Evolutionary conservation across 2,329 filamentous ascomycete genomes (phyloP).

Genomic region (Colletotrichum sp.): DNA sequence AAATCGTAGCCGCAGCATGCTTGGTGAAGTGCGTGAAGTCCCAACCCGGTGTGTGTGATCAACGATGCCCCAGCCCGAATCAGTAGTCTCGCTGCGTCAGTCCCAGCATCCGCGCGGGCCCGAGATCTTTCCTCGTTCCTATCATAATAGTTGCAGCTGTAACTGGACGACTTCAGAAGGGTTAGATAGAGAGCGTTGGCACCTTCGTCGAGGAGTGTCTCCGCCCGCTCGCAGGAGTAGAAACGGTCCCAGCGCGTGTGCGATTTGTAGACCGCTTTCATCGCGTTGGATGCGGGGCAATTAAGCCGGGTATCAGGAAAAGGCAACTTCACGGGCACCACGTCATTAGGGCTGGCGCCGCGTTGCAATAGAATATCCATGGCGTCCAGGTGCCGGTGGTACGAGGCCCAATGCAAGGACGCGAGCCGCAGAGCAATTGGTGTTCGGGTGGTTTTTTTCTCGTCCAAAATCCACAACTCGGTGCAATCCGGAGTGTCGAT

Average conservation of each 20-base stretch:
- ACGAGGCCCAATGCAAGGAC: neutral
- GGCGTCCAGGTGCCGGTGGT: neutral
- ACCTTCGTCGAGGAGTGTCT: neutral
- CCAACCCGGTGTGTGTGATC: neutral
- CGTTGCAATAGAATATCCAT: neutral
- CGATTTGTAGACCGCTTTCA: neutral
- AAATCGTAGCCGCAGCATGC: neutral
- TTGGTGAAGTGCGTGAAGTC: neutral
- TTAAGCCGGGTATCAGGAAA: neutral
- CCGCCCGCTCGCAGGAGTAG: no score
- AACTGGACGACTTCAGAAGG: neutral
- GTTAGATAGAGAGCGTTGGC: neutral
- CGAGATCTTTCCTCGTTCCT: neutral
- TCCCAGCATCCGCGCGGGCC: neutral
- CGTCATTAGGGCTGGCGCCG: neutral
- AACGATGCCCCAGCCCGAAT: neutral
- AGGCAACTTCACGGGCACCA: neutral
- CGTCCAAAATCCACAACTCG: neutral
- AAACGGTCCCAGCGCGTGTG: neutral
- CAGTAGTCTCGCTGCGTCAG: neutral
- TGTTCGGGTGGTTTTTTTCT: neutral
- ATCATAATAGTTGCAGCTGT: neutral
- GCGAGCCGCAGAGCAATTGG: neutral
- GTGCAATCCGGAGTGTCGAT: neutral
- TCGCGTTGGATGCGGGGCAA: neutral